Evolutionary conservation across 176 grass and related monocot species (phyloP), one percentile per base, ranked within the genome.

Genomic region (Triticum urartu): DNA sequence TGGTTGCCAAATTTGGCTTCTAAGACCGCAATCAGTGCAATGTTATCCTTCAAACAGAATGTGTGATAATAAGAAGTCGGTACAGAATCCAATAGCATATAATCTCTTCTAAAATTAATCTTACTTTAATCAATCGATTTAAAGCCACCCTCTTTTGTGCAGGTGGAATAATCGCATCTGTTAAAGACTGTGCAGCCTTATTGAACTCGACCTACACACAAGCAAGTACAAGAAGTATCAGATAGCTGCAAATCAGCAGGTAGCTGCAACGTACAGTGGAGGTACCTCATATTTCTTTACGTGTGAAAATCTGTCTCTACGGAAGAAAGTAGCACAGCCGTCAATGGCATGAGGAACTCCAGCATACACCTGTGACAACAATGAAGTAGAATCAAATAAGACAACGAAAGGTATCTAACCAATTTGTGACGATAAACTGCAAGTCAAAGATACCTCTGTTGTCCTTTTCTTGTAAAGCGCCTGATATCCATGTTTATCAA

Each of bases 211-310:
- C 97, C 97, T 99, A 77, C 81, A 84, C 6, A 59, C 56, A 92
- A 74, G 84, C 76, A 77, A 77, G 79, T 68, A 83, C 63, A 84
- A 50, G 20, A 90, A 83, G 35, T 64, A 62, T 91, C 75, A 87
- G 39, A 79, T 54, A 74, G 68, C 74, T 47, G 62, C 70, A 88
- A 83, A 38, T 68, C 58, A 70, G 12, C 81, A 80, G 9, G 60
- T 30, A 80, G 83, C 38, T 79, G 74, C 59, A 78, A 77, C 76
- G 28, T 17, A 24, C 25, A 87, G 20, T 63, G 64, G 34, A 17
- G 22, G 43, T 93, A 99, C 97, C 97, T 99, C 97, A 50, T 99
- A 99, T 90, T 99, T 99, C 86, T 99, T 99, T 63, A 99, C 97
- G 88, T 99, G 97, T n/a, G 92, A 94, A 92, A 99, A 99, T 79